Base-by-base conservation (phyloP, 768 basidiomycete genomes). In the Podaxis sp. region DNA sequence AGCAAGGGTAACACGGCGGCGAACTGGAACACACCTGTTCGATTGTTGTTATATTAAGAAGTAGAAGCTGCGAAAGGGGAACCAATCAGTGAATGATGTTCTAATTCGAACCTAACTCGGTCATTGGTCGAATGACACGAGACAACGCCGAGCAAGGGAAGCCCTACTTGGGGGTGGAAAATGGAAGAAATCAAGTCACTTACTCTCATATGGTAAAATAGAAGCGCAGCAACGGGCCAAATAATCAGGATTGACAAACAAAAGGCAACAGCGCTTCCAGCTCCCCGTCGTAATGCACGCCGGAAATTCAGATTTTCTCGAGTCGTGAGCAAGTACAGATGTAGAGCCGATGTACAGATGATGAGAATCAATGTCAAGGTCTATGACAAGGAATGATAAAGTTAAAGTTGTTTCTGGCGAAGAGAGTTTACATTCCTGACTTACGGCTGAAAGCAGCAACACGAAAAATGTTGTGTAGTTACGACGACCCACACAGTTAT, bases 381-480 rank as follows among this genome's bases (percentile, higher is more conserved):
- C 92, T 95, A 64, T 30, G 38, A 33, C 33, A 51, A 63, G 62
- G 63, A 65, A 70, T 52, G 61, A 33, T 33, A 49, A 63, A 30
- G 38, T 46, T 59, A 61, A 56, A 58, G 48, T 46, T 60, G 58
- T 52, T 28, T 60, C 15, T n/a, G 11, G 15, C 55, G 30, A 51
- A 19, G 22, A 51, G 12, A 24, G 24, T 51, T 44, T 44, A 44
- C 13, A 19, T 9, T 61, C 24, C 40, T 24, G 30, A 84, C 92
- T 71, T 71, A 94, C 91, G 11, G 87, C 84, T 39, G 86, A 84
- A 44, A 88, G 73, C n/a, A 99, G 80, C 67, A 96, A 86, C 0
- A 84, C 86, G 65, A 96, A 88, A 76, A 99, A 99, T n/a, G 88
- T 83, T 17, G 93, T 90, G 73, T 99, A 99, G 73, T 98, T 99